Conservation (phyloP, 176 grass and related monocot genomes). For the Avena eriantha region DNA sequence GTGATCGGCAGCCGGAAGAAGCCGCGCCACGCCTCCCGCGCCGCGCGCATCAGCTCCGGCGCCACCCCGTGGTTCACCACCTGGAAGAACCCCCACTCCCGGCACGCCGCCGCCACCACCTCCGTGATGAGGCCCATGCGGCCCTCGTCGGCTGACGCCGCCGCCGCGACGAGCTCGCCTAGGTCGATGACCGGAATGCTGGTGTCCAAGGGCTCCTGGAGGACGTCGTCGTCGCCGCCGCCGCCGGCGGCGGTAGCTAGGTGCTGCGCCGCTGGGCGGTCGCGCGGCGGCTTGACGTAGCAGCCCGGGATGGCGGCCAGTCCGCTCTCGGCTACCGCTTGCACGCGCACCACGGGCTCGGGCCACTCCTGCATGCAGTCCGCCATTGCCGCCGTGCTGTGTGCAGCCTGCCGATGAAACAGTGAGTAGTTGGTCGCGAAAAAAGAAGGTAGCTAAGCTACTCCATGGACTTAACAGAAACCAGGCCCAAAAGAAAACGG, state of each 20-base stretch:
- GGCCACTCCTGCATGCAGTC: slow-evolving; percentile 77
- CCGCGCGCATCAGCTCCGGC: slow-evolving; percentile 57
- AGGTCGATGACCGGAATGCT: slow-evolving; percentile 84
- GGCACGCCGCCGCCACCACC: slow-evolving; percentile 65
- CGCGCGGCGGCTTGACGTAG: slow-evolving; percentile 76
- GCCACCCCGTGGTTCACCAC: slow-evolving; percentile 81
- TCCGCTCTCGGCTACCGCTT: slow-evolving; percentile 78
- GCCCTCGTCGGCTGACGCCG: neutral
- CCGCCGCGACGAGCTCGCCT: slow-evolving; percentile 29
- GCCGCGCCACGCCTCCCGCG: slow-evolving; percentile 63
- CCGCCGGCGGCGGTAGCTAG: neutral
- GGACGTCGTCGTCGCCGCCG: neutral
- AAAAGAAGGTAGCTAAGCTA: neutral
- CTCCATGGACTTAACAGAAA: neutral
- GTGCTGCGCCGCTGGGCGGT: slow-evolving; percentile 49
- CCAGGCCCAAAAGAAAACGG: neutral
- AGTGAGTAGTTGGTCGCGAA: neutral
- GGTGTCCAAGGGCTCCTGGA: neutral
- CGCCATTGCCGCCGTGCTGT: slow-evolving; percentile 19
- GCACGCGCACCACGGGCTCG: slow-evolving; percentile 74
- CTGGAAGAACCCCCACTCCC: slow-evolving; percentile 90
- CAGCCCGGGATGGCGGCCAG: slow-evolving; percentile 56
- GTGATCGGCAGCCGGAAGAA: slow-evolving; percentile 71
- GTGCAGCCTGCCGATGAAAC: slow-evolving; percentile 27
- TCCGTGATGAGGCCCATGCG: slow-evolving; percentile 25